Conservation (phyloP, 1,284 basidiomycete genomes). For the Ceratobasidium sp. region DNA sequence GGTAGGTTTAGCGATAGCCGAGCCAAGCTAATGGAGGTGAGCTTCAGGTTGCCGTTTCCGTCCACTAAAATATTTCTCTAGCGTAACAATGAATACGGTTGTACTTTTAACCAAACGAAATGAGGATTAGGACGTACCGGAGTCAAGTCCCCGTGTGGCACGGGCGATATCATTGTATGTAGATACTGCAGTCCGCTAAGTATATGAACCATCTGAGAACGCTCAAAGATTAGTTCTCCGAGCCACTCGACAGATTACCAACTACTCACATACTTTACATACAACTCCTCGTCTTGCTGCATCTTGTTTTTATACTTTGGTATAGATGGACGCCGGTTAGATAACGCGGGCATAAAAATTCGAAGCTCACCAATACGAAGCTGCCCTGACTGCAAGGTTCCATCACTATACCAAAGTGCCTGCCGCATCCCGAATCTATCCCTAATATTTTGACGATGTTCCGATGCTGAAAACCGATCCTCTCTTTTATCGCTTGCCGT, state of each 20-base stretch:
- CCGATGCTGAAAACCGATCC: slow-evolving; percentile 13
- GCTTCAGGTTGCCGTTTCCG: slow-evolving; percentile 7
- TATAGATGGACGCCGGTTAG: background rate
- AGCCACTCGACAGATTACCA: background rate
- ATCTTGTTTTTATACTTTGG: slow-evolving; percentile 24
- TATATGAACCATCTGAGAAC: slow-evolving; percentile 23
- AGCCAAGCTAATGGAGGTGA: slow-evolving; percentile 7
- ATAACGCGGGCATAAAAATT: background rate
- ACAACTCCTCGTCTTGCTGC: slow-evolving; percentile 18
- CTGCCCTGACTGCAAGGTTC: slow-evolving; percentile 21
- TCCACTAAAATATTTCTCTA: slow-evolving; percentile 26
- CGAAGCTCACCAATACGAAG: background rate
- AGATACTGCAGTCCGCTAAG: slow-evolving; percentile 18
- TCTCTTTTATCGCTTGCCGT: background rate
- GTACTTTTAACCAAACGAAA: background rate
- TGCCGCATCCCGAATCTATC: slow-evolving; percentile 7
- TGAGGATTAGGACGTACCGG: background rate
- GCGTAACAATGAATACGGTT: too few relatives aligned
- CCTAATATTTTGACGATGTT: slow-evolving; percentile 23
- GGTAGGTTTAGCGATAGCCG: background rate
- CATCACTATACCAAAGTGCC: background rate
- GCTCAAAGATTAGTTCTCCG: background rate
- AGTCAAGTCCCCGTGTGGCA: slow-evolving; percentile 20
- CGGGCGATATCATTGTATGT: background rate
- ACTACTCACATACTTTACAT: slow-evolving; percentile 1